Evolutionary conservation across 768 basidiomycete genomes (phyloP).

Genomic region (Trametes coccinea): DNA sequence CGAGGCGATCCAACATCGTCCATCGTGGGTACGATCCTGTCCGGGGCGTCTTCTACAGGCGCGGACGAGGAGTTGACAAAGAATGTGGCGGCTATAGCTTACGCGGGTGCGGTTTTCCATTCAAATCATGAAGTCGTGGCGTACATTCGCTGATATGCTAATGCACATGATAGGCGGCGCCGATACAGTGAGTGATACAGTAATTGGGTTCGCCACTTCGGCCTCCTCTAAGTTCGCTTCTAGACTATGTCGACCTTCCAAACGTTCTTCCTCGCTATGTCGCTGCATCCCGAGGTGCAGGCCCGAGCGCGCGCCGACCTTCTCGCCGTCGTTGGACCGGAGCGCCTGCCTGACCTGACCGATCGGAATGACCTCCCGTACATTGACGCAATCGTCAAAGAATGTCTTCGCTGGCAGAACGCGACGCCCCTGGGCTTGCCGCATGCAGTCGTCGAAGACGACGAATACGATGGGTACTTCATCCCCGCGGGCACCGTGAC

Average conservation of each 20-base stretch:
- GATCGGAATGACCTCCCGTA: conserved; percentile 30
- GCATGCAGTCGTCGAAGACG: conserved; percentile 15
- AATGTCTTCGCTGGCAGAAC: conserved; percentile 35
- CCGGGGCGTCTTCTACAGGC: not conserved
- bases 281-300: conserved; percentile 29
- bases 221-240: too few relatives aligned
- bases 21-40: conserved; percentile 4
- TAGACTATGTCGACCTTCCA: conserved; percentile 27
- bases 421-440: conserved; percentile 26
- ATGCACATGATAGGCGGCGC: conserved; percentile 18
- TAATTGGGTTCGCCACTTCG: not conserved
- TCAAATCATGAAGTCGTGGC: not conserved
- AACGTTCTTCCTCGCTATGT: conserved; percentile 31
- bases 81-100: conserved; percentile 20
- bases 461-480: conserved; percentile 23
- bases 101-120: conserved; percentile 18
- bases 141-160: too few relatives aligned
- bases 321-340: conserved; percentile 25
- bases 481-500: conserved; percentile 22
- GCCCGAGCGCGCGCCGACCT: conserved; percentile 32
- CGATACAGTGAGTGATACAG: conserved; percentile 20
- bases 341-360: conserved; percentile 27
- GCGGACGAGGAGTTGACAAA: conserved; percentile 16
- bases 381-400: conserved; percentile 33
- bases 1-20: not conserved